Base-by-base conservation (phyloP, 352 stramenopile genomes). In the Pythium dissimile region DNA sequence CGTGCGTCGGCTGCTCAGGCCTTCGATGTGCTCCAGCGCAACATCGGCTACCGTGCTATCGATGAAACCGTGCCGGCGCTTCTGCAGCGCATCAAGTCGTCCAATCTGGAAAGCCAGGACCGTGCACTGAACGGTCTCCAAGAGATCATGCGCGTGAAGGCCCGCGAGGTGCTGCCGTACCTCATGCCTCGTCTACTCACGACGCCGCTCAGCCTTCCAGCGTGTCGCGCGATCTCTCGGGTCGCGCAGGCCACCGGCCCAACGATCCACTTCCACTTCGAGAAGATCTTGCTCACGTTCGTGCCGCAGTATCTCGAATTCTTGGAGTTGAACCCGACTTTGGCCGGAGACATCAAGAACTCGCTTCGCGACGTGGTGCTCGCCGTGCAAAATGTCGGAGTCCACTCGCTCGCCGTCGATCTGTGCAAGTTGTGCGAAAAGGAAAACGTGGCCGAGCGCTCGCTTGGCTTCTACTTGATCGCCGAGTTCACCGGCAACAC, bases 51-150 rank as follows among this genome's bases (percentile, higher is more conserved):
- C 66, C 79, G 87, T 38, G 97, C 97, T 23, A 93, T 99, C 37
- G 96, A 99, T 38, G 93, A 98, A 59, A 97, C 99, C 51, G 85
- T 99, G 21, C 98, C 97, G 11, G 87, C 87, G 46, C 71, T 99
- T 62, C 86, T 99, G 30, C 84, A 95, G 20, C 82, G 89, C 31
- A 92, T 99, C 55, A 88, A 98, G 43, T 80, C 73, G 20, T 78
- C 73, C 5, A 66, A 83, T 28, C 32, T 62, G 21, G 67, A 80
- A 15, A 81, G 88, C 56, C 81, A 93, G 58, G 74, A 86, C 48
- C 86, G 85, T 55, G 97, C 97, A 27, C 77, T 99, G 34, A 95
- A 97, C 54, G 98, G 97, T 54, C 76, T 99, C 16, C 97, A 98
- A 57, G 95, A 99, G 51, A 98, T 99, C 60, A 64, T 99, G 46